Evolutionary conservation across 2,329 filamentous ascomycete genomes (phyloP), one percentile per base, ranked within the genome.

Genomic region (Arachnopeziza araneosa): DNA sequence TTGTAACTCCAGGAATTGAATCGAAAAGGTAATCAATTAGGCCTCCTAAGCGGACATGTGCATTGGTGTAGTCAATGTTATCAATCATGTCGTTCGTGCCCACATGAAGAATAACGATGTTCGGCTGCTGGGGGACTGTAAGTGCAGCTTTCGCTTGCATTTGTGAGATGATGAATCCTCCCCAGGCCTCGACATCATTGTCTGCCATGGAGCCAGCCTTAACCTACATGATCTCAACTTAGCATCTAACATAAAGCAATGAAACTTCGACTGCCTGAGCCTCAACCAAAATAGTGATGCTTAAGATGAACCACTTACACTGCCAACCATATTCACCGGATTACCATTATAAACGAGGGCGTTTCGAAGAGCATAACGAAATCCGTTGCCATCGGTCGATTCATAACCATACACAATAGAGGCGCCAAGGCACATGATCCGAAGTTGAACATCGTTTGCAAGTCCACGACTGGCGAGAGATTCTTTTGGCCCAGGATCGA

Each of bases 311-410:
- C 4, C 17, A 50, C 19, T 50, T 52, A 32, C n/a, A 55, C 55
- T 62, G 24, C 60, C 60, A 12, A 62, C 51, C 60, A 62, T 60
- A 21, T 62, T 58, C 9, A 60, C 57, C 17, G 30, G 36, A 22
- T 62, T 55, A 52, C 60, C 60, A 52, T 54, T 44, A 19, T 24
- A 21, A 30, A 52, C 53, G 36, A 62, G 58, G 14, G 55, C 53
- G 19, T 56, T 57, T 17, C 60, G 26, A n/a, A 62, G 55, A 17
- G 26, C 58, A 49, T 52, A 60, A 10, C 60, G 52, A 30, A 57
- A 60, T 22, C 60, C 60, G 32, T 62, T 62, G 24, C 55, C 48
- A 32, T 60, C 51, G 14, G 51, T 54, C 5, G 60, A 62, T 2
- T 8, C 9, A 21, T 60, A 36, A 14, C 60, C 60, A 52, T 52